A percentile compares a stretch with the other conserved stretches of the same genome.
phyloP scores from a whole-genome alignment of 257 asterid genomes.

The Solanum lycopersicoides region DNA sequence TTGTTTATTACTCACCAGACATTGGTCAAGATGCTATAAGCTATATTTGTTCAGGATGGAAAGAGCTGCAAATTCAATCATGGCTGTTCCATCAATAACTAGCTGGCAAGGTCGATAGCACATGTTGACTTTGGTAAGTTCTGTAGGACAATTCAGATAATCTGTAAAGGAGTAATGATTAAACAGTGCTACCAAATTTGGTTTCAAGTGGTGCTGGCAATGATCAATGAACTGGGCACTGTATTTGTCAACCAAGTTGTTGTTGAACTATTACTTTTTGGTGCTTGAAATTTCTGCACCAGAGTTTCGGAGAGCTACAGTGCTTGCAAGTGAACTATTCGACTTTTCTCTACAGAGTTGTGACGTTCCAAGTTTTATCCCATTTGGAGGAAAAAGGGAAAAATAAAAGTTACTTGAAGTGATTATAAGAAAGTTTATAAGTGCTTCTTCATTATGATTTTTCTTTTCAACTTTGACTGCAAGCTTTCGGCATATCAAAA shows the following conservation, averaged over 20 bases:
- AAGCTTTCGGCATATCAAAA: neutral
- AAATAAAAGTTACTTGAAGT: neutral
- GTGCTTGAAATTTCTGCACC: neutral
- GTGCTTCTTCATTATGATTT: neutral
- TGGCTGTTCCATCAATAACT: constrained; percentile 35
- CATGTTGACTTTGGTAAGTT: constrained; percentile 3
- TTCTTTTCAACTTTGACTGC: neutral
- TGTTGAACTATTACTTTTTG: neutral
- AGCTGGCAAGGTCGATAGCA: constrained; percentile 65
- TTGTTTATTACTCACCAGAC: neutral
- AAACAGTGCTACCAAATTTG: neutral
- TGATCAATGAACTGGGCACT: neutral
- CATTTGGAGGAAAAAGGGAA: neutral
- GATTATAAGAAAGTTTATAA: neutral
- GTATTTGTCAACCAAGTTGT: neutral
- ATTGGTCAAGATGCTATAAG: neutral
- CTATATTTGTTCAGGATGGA: constrained; percentile 53
- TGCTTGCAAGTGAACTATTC: neutral
- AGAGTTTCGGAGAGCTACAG: neutral
- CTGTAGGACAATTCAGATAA: neutral
- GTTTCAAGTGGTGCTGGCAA: neutral
- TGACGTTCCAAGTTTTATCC: neutral
- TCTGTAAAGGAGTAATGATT: neutral
- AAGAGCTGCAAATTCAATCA: constrained; percentile 30
- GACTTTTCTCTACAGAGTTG: neutral